Percentiles rank a stretch among this genome's conserved stretches.
phyloP scores from a whole-genome alignment of 305 asterid genomes.

The Solanum hybrid region DNA sequence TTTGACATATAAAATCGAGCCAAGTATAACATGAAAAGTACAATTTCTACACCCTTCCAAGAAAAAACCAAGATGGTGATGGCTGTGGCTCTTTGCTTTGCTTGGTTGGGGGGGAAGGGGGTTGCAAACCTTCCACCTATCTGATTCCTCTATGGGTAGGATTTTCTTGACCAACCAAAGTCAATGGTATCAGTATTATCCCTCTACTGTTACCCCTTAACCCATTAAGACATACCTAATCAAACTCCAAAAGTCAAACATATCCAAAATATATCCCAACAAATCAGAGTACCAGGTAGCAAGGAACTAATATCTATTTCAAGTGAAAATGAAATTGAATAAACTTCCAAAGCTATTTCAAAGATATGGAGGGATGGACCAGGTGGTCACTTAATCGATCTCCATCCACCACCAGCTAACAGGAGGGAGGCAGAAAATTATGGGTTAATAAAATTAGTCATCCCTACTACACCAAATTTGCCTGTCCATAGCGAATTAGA shows the following conservation, averaged over 20 bases:
- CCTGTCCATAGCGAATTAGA: not conserved
- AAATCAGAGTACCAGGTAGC: no score
- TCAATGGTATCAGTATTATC: not conserved
- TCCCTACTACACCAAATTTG: not conserved
- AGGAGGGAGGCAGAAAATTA: no score
- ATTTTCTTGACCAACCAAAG: not conserved
- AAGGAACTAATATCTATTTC: no score
- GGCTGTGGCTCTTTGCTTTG: not conserved
- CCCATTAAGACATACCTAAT: not conserved
- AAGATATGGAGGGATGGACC: no score
- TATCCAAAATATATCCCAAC: not conserved
- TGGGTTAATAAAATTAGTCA: not conserved
- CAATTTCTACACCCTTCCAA: not conserved
- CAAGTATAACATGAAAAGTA: not conserved
- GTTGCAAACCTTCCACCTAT: not conserved
- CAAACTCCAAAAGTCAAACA: not conserved
- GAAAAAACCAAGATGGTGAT: not conserved
- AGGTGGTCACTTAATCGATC: no score
- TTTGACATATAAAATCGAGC: not conserved
- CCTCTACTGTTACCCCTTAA: not conserved
- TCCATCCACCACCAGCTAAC: no score
- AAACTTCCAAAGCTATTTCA: no score
- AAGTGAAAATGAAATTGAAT: no score
- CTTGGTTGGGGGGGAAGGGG: not conserved
- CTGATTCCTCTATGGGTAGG: not conserved